Conservation (phyloP, 495 filamentous ascomycete genomes). For the Aspergillus hancockii region DNA sequence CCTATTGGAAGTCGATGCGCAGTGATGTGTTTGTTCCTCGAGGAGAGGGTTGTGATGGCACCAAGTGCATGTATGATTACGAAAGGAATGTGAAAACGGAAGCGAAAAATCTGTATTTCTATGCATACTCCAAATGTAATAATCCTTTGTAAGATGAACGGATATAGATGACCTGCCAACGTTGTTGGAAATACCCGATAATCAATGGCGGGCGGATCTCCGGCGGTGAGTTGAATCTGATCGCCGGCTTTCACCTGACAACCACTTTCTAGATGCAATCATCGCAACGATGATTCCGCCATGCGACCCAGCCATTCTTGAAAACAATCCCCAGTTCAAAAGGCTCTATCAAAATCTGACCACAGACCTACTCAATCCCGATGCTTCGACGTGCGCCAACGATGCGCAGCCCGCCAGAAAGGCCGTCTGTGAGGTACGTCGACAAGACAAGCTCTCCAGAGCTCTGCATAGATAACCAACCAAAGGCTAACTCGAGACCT, state of each 20-base stretch:
- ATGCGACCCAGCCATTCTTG: conserved; percentile 60
- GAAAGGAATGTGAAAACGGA: conserved; percentile 47
- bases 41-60: conserved; percentile 16
- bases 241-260: neutral
- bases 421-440: conserved; percentile 54
- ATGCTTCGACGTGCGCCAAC: conserved; percentile 62
- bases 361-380: conserved; percentile 55
- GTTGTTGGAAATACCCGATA: too few species aligned
- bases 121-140: neutral
- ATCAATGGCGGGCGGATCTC: neutral
- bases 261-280: neutral
- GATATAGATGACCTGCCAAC: too few species aligned
- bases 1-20: neutral
- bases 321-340: conserved; percentile 65
- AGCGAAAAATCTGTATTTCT: conserved; percentile 20
- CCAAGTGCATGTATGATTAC: conserved; percentile 47
- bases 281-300: conserved; percentile 61
- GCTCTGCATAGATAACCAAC: neutral
- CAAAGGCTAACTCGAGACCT: neutral
- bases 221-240: conserved; percentile 6
- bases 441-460: too few species aligned
- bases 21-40: conserved; percentile 3
- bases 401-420: conserved; percentile 53
- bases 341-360: conserved; percentile 62
- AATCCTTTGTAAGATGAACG: too few species aligned